These are phyloP conservation scores for Pisolithus microcarpus DNA, from an alignment of 768 basidiomycete species.

Conservation along the genomic window DNA sequence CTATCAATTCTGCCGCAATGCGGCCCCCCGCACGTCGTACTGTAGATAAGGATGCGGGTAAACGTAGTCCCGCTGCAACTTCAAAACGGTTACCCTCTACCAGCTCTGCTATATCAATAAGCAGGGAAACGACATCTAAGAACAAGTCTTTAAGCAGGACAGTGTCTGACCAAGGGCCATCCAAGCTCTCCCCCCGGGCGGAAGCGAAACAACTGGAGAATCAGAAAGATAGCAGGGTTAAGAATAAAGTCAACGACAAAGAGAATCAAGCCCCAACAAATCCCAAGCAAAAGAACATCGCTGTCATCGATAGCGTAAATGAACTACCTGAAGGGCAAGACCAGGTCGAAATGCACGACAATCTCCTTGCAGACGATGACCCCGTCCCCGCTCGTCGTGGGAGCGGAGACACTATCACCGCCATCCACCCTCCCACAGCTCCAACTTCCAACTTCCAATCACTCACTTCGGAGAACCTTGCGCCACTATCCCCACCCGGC, in stretches of 20 bases:
- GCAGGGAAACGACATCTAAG: constrained; percentile 6
- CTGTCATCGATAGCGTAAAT: neutral
- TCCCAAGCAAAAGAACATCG: neutral
- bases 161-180: neutral
- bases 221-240: constrained; percentile 16
- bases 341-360: constrained; percentile 7
- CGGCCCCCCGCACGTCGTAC: constrained; percentile 19
- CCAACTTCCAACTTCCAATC: constrained; percentile 9
- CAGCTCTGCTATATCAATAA: constrained; percentile 17
- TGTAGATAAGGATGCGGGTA: constrained; percentile 9
- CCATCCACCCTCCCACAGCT: constrained; percentile 10
- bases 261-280: constrained; percentile 19
- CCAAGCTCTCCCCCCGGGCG: neutral
- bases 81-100: constrained; percentile 17
- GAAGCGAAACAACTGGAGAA: constrained; percentile 9
- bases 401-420: constrained; percentile 24
- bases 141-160: constrained; percentile 10
- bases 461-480: constrained; percentile 21
- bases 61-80: constrained; percentile 15
- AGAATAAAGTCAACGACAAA: constrained; percentile 30
- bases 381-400: constrained; percentile 17
- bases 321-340: neutral
- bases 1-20: constrained; percentile 14
- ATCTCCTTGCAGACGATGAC: constrained; percentile 6
- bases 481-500: constrained; percentile 32